Percentiles rank a stretch among this genome's conserved stretches.
Evolutionary conservation across 495 filamentous ascomycete species (phyloP).

Genomic region (Neurospora sp.): DNA sequence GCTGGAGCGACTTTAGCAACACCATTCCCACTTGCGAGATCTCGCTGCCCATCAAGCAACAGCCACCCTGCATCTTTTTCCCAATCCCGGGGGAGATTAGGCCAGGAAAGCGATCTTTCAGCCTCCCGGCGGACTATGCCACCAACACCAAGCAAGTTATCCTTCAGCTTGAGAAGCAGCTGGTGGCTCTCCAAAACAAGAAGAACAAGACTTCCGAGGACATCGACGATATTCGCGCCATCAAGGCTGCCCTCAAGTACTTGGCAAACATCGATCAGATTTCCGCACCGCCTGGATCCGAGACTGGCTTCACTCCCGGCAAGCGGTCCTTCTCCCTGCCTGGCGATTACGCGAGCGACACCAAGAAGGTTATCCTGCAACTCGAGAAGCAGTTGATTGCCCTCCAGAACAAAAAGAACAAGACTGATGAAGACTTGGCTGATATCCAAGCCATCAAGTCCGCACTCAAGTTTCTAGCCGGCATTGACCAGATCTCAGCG

Average conservation of each 20-base stretch:
- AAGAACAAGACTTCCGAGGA: conserved; percentile 18
- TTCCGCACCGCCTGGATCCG: conserved; percentile 16
- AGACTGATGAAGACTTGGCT: conserved; percentile 8
- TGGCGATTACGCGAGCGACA: background rate
- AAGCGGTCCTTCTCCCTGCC: conserved; percentile 10
- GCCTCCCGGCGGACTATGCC: conserved; percentile 10
- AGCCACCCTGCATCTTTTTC: background rate
- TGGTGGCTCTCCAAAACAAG: conserved; percentile 22
- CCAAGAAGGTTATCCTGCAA: conserved; percentile 4
- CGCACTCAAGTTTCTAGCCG: background rate
- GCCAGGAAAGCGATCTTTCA: conserved; percentile 1
- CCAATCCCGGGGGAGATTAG: background rate
- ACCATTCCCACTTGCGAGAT: background rate
- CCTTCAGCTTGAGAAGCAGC: conserved; percentile 14
- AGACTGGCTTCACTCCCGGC: conserved; percentile 18
- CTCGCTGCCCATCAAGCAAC: background rate
- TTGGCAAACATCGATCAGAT: conserved; percentile 18
- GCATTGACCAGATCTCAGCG: conserved; percentile 6
- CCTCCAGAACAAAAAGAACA: conserved; percentile 11
- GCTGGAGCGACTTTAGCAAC: conserved; percentile 2
- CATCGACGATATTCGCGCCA: conserved; percentile 12
- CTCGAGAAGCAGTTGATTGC: conserved; percentile 8
- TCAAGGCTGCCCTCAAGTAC: conserved; percentile 16
- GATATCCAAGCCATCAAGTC: conserved; percentile 7
- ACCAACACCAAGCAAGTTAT: conserved; percentile 19